A percentile compares a stretch with the other conserved stretches of the same genome.
phyloP scores from a whole-genome alignment of 2,329 filamentous ascomycete genomes.

The Alternaria sp. region DNA sequence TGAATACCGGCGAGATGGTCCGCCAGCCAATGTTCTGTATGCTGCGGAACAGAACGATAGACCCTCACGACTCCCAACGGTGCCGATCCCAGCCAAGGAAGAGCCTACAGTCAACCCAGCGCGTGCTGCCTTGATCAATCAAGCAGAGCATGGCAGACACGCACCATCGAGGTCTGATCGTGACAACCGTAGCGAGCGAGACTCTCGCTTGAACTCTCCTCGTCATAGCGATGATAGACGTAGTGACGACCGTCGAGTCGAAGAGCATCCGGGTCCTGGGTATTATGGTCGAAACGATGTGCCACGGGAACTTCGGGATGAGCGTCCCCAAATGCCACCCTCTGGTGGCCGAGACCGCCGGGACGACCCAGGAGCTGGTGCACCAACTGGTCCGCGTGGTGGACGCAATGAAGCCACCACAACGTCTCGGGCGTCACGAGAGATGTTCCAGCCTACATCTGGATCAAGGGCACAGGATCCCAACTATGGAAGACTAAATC shows the following conservation, averaged over 20 bases:
- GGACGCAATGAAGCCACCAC: slow-evolving; percentile 48
- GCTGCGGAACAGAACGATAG: slow-evolving; percentile 36
- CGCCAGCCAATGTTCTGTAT: slow-evolving; percentile 29
- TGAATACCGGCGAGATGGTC: slow-evolving; percentile 43
- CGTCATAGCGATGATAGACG: slow-evolving; percentile 38
- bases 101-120: slow-evolving; percentile 53
- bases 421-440: slow-evolving; percentile 45
- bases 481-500: slow-evolving; percentile 60
- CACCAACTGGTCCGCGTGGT: slow-evolving; percentile 63
- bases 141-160: slow-evolving; percentile 38
- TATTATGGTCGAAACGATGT: slow-evolving; percentile 41
- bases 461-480: slow-evolving; percentile 54
- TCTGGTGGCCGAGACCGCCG: slow-evolving; percentile 52
- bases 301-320: slow-evolving; percentile 45
- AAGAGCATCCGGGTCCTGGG: slow-evolving; percentile 33
- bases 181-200: slow-evolving; percentile 44
- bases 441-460: slow-evolving; percentile 52
- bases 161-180: slow-evolving; percentile 42
- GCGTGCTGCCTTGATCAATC: slow-evolving; percentile 55
- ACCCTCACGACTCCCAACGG: slow-evolving; percentile 28
- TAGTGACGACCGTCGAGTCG: slow-evolving; percentile 38
- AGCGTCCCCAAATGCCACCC: slow-evolving; percentile 36
- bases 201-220: slow-evolving; percentile 43
- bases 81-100: slow-evolving; percentile 27
- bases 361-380: slow-evolving; percentile 51